These are phyloP conservation scores for Backusella morwellensis DNA, from an alignment of 192 early-diverging fungal genomes.

Conservation along the genomic window DNA sequence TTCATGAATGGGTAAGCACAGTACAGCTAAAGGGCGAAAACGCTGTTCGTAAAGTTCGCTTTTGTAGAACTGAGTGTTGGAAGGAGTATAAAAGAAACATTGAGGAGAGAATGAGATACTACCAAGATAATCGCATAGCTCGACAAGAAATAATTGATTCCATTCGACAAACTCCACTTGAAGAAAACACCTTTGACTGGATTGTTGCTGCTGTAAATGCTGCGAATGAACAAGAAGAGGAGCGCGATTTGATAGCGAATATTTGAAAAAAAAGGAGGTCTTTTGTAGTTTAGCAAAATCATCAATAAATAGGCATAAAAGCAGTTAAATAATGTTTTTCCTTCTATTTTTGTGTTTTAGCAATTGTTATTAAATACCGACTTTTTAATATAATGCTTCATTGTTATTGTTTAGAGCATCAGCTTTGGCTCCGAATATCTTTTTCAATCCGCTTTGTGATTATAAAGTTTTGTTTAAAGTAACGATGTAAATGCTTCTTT, in stretches of 20 bases:
- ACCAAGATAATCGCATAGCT: background rate
- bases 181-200: background rate
- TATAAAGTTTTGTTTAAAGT: background rate
- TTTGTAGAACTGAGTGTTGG: constrained; percentile 1
- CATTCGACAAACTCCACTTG: background rate
- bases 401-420: background rate
- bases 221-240: background rate
- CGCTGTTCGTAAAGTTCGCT: constrained; percentile 1
- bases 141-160: background rate
- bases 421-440: background rate
- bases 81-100: background rate
- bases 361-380: too few relatives aligned
- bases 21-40: background rate
- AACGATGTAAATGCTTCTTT: background rate
- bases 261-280: background rate
- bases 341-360: background rate
- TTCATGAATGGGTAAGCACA: constrained; percentile 8
- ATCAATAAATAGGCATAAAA: too few relatives aligned
- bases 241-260: constrained; percentile 1
- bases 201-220: constrained; percentile 1
- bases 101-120: background rate
- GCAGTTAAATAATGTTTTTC: background rate
- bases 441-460: background rate
- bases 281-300: background rate
- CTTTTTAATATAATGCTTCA: background rate